Evolutionary conservation across 2,329 filamentous ascomycete genomes (phyloP), one percentile per base, ranked within the genome.

Genomic region (Aspergillus japonicus): DNA sequence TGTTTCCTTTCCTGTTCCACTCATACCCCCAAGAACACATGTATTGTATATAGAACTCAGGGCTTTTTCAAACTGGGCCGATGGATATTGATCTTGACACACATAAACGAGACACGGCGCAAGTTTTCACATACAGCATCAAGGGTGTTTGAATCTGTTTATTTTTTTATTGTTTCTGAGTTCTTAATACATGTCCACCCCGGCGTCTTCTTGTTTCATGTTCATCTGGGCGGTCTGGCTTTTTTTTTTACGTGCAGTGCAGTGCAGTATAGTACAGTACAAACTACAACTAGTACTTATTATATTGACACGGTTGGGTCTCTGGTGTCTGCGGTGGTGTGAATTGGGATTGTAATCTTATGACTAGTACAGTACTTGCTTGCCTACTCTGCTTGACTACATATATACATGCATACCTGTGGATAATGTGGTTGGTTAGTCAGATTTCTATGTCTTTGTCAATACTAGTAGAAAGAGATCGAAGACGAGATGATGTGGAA

Each of bases 41-140:
- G 54, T 52, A 49, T 53, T 60, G 54, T 57, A 60, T 57, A 60
- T 60, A 60, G 48, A 56, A 50, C 16, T 44, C 35, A 50, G 54
- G 54, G 49, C 26, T 29, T 29, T 44, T 60, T 44, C 5, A n/a
- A 26, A 47, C 39, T 33, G 23, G 26, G 6, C 29, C 23, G 53
- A 47, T 26, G 57, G 44, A 49, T 57, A 60, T 55, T 57, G 57
- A 57, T 44, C 19, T 35, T 50, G 58, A 55, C 54, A 55, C 50
- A 60, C 39, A 47, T n/a, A 60, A 31, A 42, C 44, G 54, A 44
- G 39, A 19, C 39, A 44, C 39, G 39, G 39, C 16, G 39, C 39
- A 44, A 19, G 5, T 44, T 19, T 7, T 8, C 6, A 44, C 39
- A 44, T 44, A 44, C 39, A 19, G 39, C 39, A 44, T 44, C 14